Percentiles rank a stretch among this genome's conserved stretches.
phyloP scores from a whole-genome alignment of 2,329 filamentous ascomycete species.

The Calonectria ilicicola region DNA sequence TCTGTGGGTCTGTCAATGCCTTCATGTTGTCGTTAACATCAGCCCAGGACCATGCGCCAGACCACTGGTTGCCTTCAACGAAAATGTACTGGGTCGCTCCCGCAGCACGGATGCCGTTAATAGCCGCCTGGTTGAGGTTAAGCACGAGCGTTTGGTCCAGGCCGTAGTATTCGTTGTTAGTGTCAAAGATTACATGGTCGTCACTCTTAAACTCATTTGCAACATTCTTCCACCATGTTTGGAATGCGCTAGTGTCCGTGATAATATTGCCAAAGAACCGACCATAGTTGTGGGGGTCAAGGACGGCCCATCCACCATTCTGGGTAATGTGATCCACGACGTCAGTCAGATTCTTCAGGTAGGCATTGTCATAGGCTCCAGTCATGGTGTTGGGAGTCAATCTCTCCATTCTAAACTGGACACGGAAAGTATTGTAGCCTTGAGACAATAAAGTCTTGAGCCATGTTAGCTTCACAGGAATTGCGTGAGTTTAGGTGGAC shows the following conservation, averaged over 20 bases:
- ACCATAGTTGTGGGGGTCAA: conserved; percentile 74
- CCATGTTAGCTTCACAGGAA: neutral
- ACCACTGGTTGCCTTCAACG: conserved; percentile 67
- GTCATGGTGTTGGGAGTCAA: conserved; percentile 55
- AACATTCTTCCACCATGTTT: conserved; percentile 14
- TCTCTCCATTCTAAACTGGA: conserved; percentile 68
- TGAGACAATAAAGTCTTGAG: conserved; percentile 59
- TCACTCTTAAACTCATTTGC: conserved; percentile 66
- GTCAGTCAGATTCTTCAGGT: conserved; percentile 52
- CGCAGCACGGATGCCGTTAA: conserved; percentile 70
- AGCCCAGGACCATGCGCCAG: conserved; percentile 62
- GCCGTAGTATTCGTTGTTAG: conserved; percentile 75
- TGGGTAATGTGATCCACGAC: conserved; percentile 49
- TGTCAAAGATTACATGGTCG: conserved; percentile 70
- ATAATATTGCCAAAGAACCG: conserved; percentile 67
- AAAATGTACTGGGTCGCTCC: conserved; percentile 71
- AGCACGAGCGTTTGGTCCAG: conserved; percentile 71
- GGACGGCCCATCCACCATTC: conserved; percentile 62
- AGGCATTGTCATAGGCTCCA: conserved; percentile 49
- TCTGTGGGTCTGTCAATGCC: conserved; percentile 59
- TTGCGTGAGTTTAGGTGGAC: accelerated
- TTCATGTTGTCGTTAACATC: conserved; percentile 55
- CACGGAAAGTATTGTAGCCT: conserved; percentile 70
- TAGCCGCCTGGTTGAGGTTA: conserved; percentile 73
- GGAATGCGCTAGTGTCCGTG: conserved; percentile 53